These are phyloP conservation scores for Leavenworthia alabamica DNA, from an alignment of 345 rosid genomes.

Conservation along the genomic window DNA sequence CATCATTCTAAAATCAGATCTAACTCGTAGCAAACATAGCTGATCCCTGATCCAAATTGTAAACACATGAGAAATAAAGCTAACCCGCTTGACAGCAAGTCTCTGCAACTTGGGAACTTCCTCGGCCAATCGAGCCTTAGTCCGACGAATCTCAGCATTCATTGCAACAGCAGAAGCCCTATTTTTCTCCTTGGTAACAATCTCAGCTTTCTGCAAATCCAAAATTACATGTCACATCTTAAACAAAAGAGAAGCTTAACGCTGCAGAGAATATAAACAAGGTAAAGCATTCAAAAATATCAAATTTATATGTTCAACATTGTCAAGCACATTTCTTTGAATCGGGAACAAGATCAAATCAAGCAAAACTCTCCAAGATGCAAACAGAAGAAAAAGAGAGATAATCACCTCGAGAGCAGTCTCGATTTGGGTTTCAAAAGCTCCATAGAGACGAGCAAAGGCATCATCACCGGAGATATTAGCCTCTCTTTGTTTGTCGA, in stretches of 20 bases:
- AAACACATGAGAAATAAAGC: conserved; percentile 3
- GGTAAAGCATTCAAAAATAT: neutral
- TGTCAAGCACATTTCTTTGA: neutral
- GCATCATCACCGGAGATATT: conserved; percentile 91
- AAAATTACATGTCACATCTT: too few species aligned
- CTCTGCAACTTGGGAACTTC: conserved; percentile 92
- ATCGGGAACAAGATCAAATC: neutral
- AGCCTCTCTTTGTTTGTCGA: conserved; percentile 73
- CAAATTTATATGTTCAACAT: neutral
- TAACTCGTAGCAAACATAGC: neutral
- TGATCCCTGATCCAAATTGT: neutral
- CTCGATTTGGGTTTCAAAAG: conserved; percentile 65
- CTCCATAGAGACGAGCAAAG: conserved; percentile 69
- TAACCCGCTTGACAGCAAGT: conserved; percentile 84
- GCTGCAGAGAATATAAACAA: neutral
- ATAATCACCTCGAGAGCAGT: conserved; percentile 56
- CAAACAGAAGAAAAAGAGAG: neutral
- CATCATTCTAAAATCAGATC: neutral
- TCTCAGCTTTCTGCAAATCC: conserved; percentile 68
- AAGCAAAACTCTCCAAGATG: conserved; percentile 1
- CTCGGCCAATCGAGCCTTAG: conserved; percentile 80
- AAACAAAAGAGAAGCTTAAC: neutral
- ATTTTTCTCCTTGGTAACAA: conserved; percentile 69
- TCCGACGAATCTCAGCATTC: conserved; percentile 94
- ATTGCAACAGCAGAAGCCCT: conserved; percentile 87